Evolutionary conservation across 1,139 yeast genomes (phyloP).

Genomic region (Williopsis jadinii): DNA sequence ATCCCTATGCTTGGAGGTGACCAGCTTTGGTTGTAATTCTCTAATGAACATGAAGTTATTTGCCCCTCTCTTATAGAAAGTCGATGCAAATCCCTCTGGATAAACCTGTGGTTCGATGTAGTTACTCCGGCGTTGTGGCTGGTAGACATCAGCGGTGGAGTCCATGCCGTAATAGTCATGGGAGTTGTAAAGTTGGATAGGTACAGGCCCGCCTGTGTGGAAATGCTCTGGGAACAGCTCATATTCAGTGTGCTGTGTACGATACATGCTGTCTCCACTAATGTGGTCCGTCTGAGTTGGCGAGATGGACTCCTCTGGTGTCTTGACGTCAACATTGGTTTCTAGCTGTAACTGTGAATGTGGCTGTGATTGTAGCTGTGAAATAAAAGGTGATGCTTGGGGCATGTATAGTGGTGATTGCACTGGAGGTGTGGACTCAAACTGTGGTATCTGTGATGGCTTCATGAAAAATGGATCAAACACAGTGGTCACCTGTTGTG

Average conservation of each 20-base stretch:
- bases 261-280: neutral
- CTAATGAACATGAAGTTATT: slow-evolving; percentile 39
- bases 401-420: neutral
- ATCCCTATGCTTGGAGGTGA: slow-evolving; percentile 30
- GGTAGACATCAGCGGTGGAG: neutral
- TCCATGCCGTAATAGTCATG: slow-evolving; percentile 1
- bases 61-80: slow-evolving; percentile 35
- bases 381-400: neutral
- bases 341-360: neutral
- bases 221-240: slow-evolving; percentile 10
- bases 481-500: slow-evolving; percentile 4
- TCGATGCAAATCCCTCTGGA: slow-evolving; percentile 39
- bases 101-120: slow-evolving; percentile 16
- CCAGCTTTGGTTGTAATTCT: slow-evolving; percentile 35
- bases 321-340: no score
- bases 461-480: neutral
- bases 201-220: slow-evolving; percentile 6
- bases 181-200: slow-evolving; percentile 10
- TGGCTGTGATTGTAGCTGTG: neutral
- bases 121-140: slow-evolving; percentile 2
- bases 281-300: no score
- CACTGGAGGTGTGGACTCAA: neutral
- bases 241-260: slow-evolving; percentile 9
- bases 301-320: no score
- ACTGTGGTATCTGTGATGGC: neutral